Evolutionary conservation across 2,329 filamentous ascomycete species (phyloP), one percentile per base, ranked within the genome.

Genomic region (Diaporthe longicolla): DNA sequence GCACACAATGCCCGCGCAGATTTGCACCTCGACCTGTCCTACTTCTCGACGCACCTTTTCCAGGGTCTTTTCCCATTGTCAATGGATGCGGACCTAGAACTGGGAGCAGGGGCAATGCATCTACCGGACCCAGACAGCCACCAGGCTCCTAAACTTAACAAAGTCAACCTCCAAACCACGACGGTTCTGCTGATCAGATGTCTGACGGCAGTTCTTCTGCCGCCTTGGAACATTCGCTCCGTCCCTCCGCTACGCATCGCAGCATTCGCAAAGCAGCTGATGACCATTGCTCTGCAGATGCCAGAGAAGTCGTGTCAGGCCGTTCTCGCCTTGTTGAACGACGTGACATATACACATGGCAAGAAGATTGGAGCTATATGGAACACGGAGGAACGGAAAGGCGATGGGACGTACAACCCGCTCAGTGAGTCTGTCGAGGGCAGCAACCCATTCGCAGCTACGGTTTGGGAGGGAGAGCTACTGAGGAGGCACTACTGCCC

Each of bases 1-100:
- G 95, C 92, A 21, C 93, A 94, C 84, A 96, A 95, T 84, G 93
- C 95, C 65, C 93, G 95, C 73, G 90, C 92, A 57, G 89, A 92
- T 58, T 89, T 98, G 6, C 94, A 95, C 79, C 92, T 99, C 65
- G 97, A 99, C 82, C 90, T 99, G 50, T 95, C 93, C 79, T 98
- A 95, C 88, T 99, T 99, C 88, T 95, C 95, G 79, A 94, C 93
- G 19, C 94, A 98, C 83, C 93, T 99, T 74, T 99, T 97, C 88
- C 93, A 92, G 78, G 94, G 94, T 21, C 89, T 99, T 7, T 90
- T 96, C 78, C 88, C 93, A 1, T 89, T 98, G 35, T 92, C 93
- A 4, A 87, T 95, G 65, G 93, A 97, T 82, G 89, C 95, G 0
- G 94, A 98, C 81, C 91, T 99, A 77, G 97, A 99, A 82, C 90